Conservation (phyloP, 495 filamentous ascomycete genomes). For the Thermochaetoides thermophila region DNA sequence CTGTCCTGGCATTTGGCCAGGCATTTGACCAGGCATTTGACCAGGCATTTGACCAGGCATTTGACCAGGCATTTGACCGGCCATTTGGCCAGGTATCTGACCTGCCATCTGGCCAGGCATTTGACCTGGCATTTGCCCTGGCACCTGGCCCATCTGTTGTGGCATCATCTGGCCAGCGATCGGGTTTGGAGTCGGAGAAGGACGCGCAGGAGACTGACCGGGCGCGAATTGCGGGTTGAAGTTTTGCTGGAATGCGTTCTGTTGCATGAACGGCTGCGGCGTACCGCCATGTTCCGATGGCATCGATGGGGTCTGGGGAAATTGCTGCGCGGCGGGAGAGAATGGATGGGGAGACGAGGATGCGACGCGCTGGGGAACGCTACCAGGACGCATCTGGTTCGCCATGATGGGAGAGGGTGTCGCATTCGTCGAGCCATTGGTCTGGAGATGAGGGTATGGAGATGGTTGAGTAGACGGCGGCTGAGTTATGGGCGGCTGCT, state of each 20-base stretch:
- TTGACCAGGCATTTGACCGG: conserved; percentile 13
- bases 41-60: conserved; percentile 1
- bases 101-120: conserved; percentile 10
- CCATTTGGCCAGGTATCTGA: conserved; percentile 21
- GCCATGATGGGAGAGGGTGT: conserved; percentile 75
- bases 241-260: conserved; percentile 39
- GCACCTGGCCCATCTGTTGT: conserved; percentile 28
- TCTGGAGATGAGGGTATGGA: conserved; percentile 71
- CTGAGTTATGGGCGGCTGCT: conserved; percentile 39
- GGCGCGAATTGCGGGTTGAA: conserved; percentile 43
- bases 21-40: conserved; percentile 5
- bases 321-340: conserved; percentile 63
- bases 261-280: conserved; percentile 56
- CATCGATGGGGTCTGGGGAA: conserved; percentile 65
- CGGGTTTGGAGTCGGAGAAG: conserved; percentile 31
- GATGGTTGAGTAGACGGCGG: conserved; percentile 43
- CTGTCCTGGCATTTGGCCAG: conserved; percentile 15
- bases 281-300: conserved; percentile 66
- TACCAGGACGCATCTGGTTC: conserved; percentile 53
- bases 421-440: conserved; percentile 63
- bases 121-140: conserved; percentile 18
- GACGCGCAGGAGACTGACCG: conserved; percentile 34
- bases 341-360: conserved; percentile 88
- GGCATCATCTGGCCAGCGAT: conserved; percentile 33
- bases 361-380: conserved; percentile 63